These are phyloP conservation scores for Zea luxurians DNA, from an alignment of 176 grass and related monocot genomes.

Conservation along the genomic window DNA sequence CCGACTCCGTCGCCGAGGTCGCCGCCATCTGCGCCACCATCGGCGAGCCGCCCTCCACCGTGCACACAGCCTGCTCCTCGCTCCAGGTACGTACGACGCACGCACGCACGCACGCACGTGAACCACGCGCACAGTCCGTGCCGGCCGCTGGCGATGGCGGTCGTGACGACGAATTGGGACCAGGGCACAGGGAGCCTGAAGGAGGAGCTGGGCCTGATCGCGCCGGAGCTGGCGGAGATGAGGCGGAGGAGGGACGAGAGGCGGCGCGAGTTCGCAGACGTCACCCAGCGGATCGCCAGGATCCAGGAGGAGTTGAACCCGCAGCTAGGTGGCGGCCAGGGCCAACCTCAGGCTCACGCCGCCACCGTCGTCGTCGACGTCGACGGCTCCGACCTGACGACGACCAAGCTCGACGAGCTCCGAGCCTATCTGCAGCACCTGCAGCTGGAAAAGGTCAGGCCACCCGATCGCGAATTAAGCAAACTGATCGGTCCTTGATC, in stretches of 20 bases:
- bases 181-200: conserved; percentile 53
- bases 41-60: conserved; percentile 45
- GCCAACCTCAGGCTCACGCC: not conserved
- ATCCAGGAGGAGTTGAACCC: conserved; percentile 61
- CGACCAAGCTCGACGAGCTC: conserved; percentile 56
- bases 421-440: conserved; percentile 54
- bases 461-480: too few species aligned
- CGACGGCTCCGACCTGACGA: conserved; percentile 57
- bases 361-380: not conserved
- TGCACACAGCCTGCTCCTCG: conserved; percentile 22
- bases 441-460: conserved; percentile 60
- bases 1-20: conserved; percentile 61
- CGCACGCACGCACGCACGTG: not conserved
- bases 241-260: conserved; percentile 48
- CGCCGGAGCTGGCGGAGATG: conserved; percentile 66
- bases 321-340: not conserved
- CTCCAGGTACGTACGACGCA: conserved; percentile 14
- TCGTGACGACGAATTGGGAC: not conserved
- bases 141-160: not conserved
- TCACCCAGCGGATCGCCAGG: conserved; percentile 42
- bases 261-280: conserved; percentile 54
- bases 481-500: too few species aligned
- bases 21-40: conserved; percentile 63
- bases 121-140: too few species aligned
- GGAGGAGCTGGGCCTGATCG: conserved; percentile 62